Conservation (phyloP, 1,284 basidiomycete genomes). For the Rhodotorula sp. region DNA sequence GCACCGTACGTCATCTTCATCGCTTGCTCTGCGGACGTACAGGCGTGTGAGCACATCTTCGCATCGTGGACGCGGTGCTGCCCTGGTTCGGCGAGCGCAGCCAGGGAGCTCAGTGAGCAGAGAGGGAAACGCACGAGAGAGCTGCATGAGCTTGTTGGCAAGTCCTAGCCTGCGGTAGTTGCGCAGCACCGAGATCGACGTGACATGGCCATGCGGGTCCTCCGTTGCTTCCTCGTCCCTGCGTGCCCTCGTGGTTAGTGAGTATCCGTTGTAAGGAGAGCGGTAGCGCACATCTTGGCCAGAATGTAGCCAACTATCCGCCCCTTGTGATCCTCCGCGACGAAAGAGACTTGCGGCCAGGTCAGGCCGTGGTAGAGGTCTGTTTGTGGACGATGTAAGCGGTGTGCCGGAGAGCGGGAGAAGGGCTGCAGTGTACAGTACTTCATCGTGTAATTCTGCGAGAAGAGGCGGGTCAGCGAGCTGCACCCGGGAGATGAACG, state of each 20-base stretch:
- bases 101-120: neutral
- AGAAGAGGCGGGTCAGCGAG: neutral
- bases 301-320: constrained; percentile 92
- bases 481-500: neutral
- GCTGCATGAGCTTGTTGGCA: constrained; percentile 83
- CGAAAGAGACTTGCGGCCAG: constrained; percentile 93
- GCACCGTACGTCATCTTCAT: constrained; percentile 82
- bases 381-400: constrained; percentile 49
- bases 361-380: constrained; percentile 86
- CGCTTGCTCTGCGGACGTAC: constrained; percentile 65
- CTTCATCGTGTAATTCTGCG: constrained; percentile 58
- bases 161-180: constrained; percentile 81
- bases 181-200: constrained; percentile 83
- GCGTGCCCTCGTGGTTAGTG: constrained; percentile 20
- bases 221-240: constrained; percentile 70
- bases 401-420: neutral
- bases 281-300: constrained; percentile 76
- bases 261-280: neutral
- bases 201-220: constrained; percentile 78
- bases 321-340: constrained; percentile 86
- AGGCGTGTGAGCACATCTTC: neutral
- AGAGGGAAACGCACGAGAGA: constrained; percentile 66
- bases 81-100: no score
- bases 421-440: constrained; percentile 66
- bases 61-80: neutral